Percentiles rank a stretch among this genome's conserved stretches.
Conservation (phyloP, 2,329 filamentous ascomycete species). For the Aspergillus flavus region DNA sequence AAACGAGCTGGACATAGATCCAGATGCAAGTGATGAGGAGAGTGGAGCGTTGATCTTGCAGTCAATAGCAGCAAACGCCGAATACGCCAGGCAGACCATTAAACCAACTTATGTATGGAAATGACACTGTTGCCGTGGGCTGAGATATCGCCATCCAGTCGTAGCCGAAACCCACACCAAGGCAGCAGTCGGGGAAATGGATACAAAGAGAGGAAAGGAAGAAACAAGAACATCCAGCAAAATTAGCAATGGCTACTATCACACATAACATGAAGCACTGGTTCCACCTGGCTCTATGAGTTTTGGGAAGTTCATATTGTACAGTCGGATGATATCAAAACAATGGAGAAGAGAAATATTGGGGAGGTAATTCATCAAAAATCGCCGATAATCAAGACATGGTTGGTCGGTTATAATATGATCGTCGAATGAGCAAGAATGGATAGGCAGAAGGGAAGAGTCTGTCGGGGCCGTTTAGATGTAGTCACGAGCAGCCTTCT, state of each 20-base stretch:
- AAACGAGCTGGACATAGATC: conserved; percentile 20
- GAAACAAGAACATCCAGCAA: conserved; percentile 20
- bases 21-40: conserved; percentile 32
- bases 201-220: conserved; percentile 19
- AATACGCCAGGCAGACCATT: conserved; percentile 8
- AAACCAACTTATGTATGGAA: conserved; percentile 6
- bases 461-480: conserved; percentile 52
- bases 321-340: conserved; percentile 38
- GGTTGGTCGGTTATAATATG: conserved; percentile 5
- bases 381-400: conserved; percentile 21
- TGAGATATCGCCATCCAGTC: neutral
- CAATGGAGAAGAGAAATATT: conserved; percentile 29
- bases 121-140: neutral
- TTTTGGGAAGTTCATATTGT: conserved; percentile 41
- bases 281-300: conserved; percentile 38
- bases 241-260: conserved; percentile 27
- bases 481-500: conserved; percentile 95
- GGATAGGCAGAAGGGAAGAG: neutral
- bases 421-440: conserved; percentile 12
- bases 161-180: conserved; percentile 3
- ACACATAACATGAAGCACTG: conserved; percentile 35
- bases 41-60: conserved; percentile 28
- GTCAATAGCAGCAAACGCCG: conserved; percentile 26
- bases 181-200: neutral
- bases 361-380: conserved; percentile 23